Evolutionary conservation across 208 protist genomes (phyloP).

Genomic region (Leishmania braziliensis): DNA sequence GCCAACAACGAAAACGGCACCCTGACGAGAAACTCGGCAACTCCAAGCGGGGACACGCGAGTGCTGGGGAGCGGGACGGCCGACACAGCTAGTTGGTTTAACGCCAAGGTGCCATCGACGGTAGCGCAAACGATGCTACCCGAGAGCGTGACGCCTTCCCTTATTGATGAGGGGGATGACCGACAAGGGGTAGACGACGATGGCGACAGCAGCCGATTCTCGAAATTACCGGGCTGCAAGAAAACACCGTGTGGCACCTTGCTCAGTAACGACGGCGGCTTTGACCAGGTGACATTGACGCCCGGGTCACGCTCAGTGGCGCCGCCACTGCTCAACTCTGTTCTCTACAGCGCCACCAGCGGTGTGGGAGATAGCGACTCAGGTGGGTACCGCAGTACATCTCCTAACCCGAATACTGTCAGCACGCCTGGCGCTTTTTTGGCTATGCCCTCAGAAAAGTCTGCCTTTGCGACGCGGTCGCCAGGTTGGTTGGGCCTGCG

Average conservation of each 20-base stretch:
- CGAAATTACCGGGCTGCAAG: not conserved
- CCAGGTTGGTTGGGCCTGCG: not conserved
- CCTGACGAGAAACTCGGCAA: not conserved
- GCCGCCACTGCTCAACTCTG: not conserved
- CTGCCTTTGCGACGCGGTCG: not conserved
- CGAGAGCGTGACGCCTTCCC: not conserved
- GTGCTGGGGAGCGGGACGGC: not conserved
- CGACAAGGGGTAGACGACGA: not conserved
- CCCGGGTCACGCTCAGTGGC: not conserved
- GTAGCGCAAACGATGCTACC: not conserved
- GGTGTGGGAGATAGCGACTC: not conserved
- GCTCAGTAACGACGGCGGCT: not conserved
- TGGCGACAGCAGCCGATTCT: not conserved
- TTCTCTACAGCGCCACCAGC: not conserved
- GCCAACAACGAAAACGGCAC: not conserved
- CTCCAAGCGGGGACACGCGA: not conserved
- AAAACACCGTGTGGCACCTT: not conserved
- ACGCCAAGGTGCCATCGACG: not conserved
- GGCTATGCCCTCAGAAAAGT: not conserved
- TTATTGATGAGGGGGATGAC: not conserved
- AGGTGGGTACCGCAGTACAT: not conserved
- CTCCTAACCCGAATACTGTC: not conserved
- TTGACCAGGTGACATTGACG: not conserved
- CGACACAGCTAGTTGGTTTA: slow-evolving; percentile 10
- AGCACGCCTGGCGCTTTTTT: not conserved